Evolutionary conservation across 306 rosid genomes (phyloP).

Genomic region (Gastrolobium bilobum): DNA sequence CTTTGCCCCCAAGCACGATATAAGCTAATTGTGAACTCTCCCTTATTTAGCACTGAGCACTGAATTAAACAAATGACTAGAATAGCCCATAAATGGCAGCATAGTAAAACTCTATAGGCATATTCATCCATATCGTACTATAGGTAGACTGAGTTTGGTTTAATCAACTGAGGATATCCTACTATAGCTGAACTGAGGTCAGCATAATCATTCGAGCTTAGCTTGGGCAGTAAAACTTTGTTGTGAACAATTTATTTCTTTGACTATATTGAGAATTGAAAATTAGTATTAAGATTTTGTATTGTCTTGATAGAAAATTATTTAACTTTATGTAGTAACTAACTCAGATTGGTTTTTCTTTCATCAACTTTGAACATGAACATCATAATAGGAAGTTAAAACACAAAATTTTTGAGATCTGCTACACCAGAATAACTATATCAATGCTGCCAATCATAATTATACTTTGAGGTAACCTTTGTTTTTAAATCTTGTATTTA

Average conservation of each 20-base stretch:
- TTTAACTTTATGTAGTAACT: constrained; percentile 14
- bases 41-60: no score
- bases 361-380: constrained; percentile 64
- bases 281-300: constrained; percentile 4
- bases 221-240: not conserved
- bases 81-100: no score
- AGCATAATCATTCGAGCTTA: not conserved
- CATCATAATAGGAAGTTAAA: constrained; percentile 75
- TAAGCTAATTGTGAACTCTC: no score
- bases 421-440: constrained; percentile 59
- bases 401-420: constrained; percentile 66
- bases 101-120: no score
- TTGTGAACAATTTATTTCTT: constrained; percentile 20
- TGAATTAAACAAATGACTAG: no score
- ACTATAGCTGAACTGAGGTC: not conserved
- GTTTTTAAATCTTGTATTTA: constrained; percentile 33
- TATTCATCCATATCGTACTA: no score
- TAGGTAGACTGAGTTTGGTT: no score
- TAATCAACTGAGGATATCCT: not conserved
- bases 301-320: constrained; percentile 10
- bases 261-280: constrained; percentile 28
- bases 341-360: constrained; percentile 30
- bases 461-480: constrained; percentile 58
- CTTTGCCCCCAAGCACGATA: no score
- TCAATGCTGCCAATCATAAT: constrained; percentile 43